A percentile compares a stretch with the other conserved stretches of the same genome.
Evolutionary conservation across 2,329 filamentous ascomycete species (phyloP).

Genomic region (Apiospora pterosperma): DNA sequence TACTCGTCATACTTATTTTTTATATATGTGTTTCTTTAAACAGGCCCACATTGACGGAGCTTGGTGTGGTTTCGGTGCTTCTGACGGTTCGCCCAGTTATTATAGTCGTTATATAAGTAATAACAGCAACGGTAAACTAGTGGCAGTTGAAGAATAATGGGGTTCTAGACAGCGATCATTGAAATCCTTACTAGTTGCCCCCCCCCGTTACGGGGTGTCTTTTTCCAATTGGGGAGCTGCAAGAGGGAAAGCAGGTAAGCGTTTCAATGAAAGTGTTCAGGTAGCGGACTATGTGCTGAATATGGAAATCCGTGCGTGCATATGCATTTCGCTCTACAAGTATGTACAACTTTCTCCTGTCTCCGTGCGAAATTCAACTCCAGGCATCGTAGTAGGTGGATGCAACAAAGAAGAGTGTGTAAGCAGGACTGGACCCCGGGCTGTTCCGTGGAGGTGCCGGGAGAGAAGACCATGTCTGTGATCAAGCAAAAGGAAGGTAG

Average conservation of each 20-base stretch:
- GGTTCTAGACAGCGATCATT: neutral
- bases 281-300: neutral
- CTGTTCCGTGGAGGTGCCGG: neutral
- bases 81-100: neutral
- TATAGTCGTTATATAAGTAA: neutral
- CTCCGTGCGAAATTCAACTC: neutral
- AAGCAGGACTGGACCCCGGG: neutral
- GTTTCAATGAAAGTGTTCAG: neutral
- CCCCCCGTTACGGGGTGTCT: neutral
- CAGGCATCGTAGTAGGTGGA: neutral
- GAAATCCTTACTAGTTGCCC: neutral
- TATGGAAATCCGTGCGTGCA: neutral
- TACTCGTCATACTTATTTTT: too few species aligned
- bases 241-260: neutral
- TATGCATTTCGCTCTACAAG: neutral
- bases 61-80: neutral
- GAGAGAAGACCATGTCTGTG: neutral
- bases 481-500: neutral
- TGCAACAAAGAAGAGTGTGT: neutral
- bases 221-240: neutral
- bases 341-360: neutral
- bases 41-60: neutral
- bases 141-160: neutral
- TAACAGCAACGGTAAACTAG: neutral
- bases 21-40: too few species aligned